These are phyloP conservation scores for Schizochytrium sp. DNA, from an alignment of 108 stramenopile species.

Conservation along the genomic window DNA sequence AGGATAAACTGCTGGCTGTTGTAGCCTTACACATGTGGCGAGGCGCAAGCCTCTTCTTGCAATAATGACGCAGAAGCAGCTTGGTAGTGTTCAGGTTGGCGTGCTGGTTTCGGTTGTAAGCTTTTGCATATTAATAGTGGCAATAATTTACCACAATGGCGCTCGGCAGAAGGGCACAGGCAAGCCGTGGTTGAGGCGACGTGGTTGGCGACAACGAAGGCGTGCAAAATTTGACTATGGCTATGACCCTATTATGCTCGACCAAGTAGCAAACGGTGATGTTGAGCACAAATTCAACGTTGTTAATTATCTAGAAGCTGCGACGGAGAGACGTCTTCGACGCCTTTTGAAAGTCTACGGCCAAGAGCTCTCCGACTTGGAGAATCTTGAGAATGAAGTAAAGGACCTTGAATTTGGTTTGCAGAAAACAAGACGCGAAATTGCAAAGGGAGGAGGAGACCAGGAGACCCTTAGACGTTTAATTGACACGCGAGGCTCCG, in stretches of 20 bases:
- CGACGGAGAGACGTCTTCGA: not conserved
- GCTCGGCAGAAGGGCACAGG: not conserved
- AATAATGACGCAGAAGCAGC: too few relatives aligned
- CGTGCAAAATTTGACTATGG: not conserved
- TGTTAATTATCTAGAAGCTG: constrained; percentile 13
- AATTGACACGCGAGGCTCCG: not conserved
- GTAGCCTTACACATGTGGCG: too few relatives aligned
- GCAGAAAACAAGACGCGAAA: not conserved
- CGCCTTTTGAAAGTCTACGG: not conserved
- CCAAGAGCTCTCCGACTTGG: not conserved
- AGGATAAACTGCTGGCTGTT: too few relatives aligned
- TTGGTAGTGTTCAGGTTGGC: not conserved
- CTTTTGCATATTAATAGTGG: not conserved
- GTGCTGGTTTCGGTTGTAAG: not conserved
- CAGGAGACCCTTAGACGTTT: not conserved
- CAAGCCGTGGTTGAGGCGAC: not conserved
- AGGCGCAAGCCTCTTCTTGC: too few relatives aligned
- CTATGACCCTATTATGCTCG: constrained; percentile 1
- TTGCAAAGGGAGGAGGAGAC: not conserved
- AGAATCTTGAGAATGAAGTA: not conserved
- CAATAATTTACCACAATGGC: not conserved
- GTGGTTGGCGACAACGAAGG: not conserved
- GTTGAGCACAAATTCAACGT: constrained; percentile 41
- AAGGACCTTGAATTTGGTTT: not conserved
- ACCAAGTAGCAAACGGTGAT: constrained; percentile 1